Percentiles rank a stretch among this genome's conserved stretches.
Evolutionary conservation across 768 basidiomycete genomes (phyloP).

Genomic region (Asterophora lycoperdoides): DNA sequence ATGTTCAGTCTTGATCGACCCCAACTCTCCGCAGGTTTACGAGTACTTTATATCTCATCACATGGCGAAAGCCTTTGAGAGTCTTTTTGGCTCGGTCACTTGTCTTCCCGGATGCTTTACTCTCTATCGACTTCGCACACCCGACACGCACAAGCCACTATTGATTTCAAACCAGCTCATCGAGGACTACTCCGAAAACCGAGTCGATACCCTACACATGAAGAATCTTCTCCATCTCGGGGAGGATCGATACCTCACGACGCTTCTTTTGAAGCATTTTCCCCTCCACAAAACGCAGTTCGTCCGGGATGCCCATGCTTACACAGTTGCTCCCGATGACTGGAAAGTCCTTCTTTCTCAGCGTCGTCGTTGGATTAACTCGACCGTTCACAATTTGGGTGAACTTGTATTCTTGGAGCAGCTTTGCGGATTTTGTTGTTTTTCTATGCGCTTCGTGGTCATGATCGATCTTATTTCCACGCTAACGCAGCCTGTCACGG

Average conservation of each 20-base stretch:
- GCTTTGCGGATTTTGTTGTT: conserved; percentile 96
- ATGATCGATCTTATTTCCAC: conserved; percentile 94
- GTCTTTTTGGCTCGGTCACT: conserved; percentile 94
- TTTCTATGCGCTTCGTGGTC: conserved; percentile 98
- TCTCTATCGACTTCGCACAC: conserved; percentile 89
- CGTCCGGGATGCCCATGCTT: conserved; percentile 89
- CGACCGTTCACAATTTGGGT: conserved; percentile 94
- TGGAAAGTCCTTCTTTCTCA: conserved; percentile 94
- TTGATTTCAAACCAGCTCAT: conserved; percentile 89
- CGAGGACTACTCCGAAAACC: conserved; percentile 91
- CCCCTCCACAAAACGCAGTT: conserved; percentile 93
- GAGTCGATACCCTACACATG: conserved; percentile 96
- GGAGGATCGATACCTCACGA: conserved; percentile 98
- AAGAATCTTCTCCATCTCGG: conserved; percentile 97
- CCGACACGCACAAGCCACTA: conserved; percentile 93
- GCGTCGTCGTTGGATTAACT: conserved; percentile 99
- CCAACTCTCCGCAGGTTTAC: conserved; percentile 60
- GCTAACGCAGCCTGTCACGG: conserved; percentile 78
- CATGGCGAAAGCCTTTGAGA: conserved; percentile 97
- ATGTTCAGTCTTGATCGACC: not conserved
- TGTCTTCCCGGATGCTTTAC: conserved; percentile 99
- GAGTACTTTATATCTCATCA: conserved; percentile 99
- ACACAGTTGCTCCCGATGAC: conserved; percentile 92
- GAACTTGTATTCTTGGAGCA: conserved; percentile 90
- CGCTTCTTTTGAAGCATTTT: conserved; percentile 94